Base-by-base conservation (phyloP, 2,329 filamentous ascomycete species). In the Paramyrothecium sp. region DNA sequence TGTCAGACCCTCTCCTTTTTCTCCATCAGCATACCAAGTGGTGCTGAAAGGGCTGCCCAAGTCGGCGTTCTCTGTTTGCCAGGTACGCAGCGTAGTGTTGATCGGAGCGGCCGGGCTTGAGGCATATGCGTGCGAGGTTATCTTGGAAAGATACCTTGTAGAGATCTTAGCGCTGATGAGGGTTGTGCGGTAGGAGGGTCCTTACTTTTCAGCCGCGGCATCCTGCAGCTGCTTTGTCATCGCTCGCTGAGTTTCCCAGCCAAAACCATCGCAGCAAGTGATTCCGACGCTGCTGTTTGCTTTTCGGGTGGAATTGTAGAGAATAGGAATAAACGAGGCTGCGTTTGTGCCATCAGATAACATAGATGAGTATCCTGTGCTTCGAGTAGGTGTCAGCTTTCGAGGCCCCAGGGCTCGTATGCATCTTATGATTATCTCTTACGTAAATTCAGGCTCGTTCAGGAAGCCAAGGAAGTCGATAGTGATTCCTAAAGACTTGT, bases 401-500 rank as follows among this genome's bases (percentile, higher is more conserved):
- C 23, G 5, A 41, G n/a, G n/a, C n/a, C n/a, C n/a, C n/a, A n/a
- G n/a, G n/a, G 46, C 7, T 20, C 12, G 22, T 17, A 3, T 1
- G n/a, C n/a, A n/a, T n/a, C n/a, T n/a, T n/a, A n/a, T n/a, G n/a
- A n/a, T n/a, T n/a, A n/a, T n/a, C n/a, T 16, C 57, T 47, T 26
- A 62, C 60, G 52, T 30, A 8, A 53, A 58, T 52, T 62, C 59
- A 2, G 60, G 60, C 38, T 62, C 60, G 30, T 62, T 62, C 7
- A 62, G 47, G 20, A 62, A 62, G 19, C 60, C 60, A 2, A 62
- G 21, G 30, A 54, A 52, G 7, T 55, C 56, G 30, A 61, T 55
- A 22, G 53, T 56, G 51, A 61, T 58, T 34, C 58, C 56, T 41
- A 55, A 53, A 16, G 49, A 46, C 12, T 34, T 30, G 50, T 81